Conservation (phyloP, 1,139 yeast species). For the Candida neerlandica region DNA sequence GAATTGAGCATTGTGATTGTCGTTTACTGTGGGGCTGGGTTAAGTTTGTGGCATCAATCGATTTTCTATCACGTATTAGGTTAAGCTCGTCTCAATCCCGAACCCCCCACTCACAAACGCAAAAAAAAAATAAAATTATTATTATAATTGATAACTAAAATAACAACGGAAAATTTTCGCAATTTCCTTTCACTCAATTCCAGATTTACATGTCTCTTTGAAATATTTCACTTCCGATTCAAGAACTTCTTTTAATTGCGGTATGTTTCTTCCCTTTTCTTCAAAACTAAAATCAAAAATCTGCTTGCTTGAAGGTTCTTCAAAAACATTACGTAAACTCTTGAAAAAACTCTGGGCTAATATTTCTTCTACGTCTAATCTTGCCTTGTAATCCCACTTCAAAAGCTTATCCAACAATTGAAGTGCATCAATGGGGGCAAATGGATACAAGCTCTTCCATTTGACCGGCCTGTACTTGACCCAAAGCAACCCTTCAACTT, state of each 20-base stretch:
- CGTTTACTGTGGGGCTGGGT: too few relatives aligned
- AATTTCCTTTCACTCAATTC: slow-evolving; percentile 7
- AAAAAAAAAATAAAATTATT: too few relatives aligned
- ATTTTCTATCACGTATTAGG: not conserved
- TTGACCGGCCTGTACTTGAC: slow-evolving; percentile 28
- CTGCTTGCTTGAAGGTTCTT: slow-evolving; percentile 51
- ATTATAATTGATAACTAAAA: too few relatives aligned
- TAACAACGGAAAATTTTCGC: not conserved
- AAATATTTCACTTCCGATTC: slow-evolving; percentile 47
- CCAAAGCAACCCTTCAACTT: slow-evolving; percentile 17
- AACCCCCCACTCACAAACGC: not conserved
- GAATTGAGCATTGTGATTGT: too few relatives aligned
- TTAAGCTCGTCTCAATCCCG: too few relatives aligned
- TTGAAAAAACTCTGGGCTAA: slow-evolving; percentile 54
- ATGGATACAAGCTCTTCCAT: slow-evolving; percentile 61
- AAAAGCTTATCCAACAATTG: slow-evolving; percentile 49
- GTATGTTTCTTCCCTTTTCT: slow-evolving; percentile 32
- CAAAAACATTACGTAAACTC: slow-evolving; percentile 47
- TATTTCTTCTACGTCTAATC: slow-evolving; percentile 53
- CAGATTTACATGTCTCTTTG: slow-evolving; percentile 18
- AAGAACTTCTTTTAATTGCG: slow-evolving; percentile 47
- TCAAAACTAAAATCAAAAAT: slow-evolving; percentile 69
- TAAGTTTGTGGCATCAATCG: not conserved
- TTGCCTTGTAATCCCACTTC: slow-evolving; percentile 58
- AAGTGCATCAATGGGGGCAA: slow-evolving; percentile 52